Conservation (phyloP, 805 yeast genomes). For the Saccharomycopsis oosterbeekiorum region DNA sequence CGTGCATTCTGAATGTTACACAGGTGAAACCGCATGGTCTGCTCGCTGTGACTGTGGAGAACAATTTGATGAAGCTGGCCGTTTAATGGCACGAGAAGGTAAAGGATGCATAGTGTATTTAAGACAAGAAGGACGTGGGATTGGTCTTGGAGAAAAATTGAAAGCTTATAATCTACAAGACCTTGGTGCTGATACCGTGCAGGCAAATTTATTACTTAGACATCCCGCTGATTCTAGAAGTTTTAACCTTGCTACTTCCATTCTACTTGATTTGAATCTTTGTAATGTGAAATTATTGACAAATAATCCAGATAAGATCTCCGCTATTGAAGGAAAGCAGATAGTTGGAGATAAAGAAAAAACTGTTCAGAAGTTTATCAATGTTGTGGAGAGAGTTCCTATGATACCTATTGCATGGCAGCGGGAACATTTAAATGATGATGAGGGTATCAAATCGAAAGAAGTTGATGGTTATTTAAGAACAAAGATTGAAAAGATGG, state of each 20-base stretch:
- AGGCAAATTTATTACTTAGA: constrained; percentile 82
- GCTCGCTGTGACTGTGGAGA: constrained; percentile 99
- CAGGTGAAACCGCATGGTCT: constrained; percentile 99
- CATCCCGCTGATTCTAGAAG: constrained; percentile 99
- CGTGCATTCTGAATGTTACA: constrained; percentile 95
- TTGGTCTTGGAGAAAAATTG: constrained; percentile 94
- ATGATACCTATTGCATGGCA: constrained; percentile 97
- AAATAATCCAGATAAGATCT: constrained; percentile 92
- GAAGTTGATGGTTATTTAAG: constrained; percentile 91
- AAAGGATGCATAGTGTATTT: constrained; percentile 92
- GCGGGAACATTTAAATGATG: constrained; percentile 21
- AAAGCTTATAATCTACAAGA: constrained; percentile 97
- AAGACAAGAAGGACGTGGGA: constrained; percentile 98
- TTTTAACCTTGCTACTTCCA: constrained; percentile 89
- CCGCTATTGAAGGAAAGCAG: constrained; percentile 86
- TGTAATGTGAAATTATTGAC: constrained; percentile 68
- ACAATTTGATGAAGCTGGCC: constrained; percentile 96
- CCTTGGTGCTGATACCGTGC: constrained; percentile 96
- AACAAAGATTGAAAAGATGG: constrained; percentile 96
- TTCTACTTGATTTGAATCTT: constrained; percentile 73
- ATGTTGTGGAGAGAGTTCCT: constrained; percentile 83
- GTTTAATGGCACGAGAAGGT: constrained; percentile 78
- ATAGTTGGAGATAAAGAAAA: background rate
- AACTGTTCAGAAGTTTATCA: constrained; percentile 36
- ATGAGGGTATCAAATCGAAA: constrained; percentile 63